Conservation (phyloP, 163 green algal species). For the Scenedesmus sp. region DNA sequence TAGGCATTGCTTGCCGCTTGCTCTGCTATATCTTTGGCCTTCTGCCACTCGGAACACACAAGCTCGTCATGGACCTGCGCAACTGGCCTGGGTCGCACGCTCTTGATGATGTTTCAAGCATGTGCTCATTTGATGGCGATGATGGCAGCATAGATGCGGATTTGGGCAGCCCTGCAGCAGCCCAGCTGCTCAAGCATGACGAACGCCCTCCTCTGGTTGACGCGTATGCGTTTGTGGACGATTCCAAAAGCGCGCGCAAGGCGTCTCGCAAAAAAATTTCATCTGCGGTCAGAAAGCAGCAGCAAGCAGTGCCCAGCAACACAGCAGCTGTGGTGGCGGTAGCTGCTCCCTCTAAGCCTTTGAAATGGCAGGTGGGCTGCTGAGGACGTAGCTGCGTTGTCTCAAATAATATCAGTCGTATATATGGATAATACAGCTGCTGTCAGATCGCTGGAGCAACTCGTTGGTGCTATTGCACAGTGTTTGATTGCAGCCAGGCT, state of each 20-base stretch:
- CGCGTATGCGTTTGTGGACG: background rate
- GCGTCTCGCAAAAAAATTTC: background rate
- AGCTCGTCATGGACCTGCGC: background rate
- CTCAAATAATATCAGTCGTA: background rate
- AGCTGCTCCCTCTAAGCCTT: slow-evolving; percentile 11
- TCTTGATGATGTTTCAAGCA: slow-evolving; percentile 33
- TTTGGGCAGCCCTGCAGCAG: background rate
- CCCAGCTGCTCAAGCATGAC: background rate
- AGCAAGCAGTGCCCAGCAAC: background rate
- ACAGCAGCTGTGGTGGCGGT: background rate
- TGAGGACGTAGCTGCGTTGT: background rate
- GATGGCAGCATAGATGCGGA: background rate
- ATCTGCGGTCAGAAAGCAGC: background rate
- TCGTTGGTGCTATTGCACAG: background rate
- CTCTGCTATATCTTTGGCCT: background rate
- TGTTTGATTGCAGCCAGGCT: slow-evolving; percentile 1
- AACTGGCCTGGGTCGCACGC: slow-evolving; percentile 11
- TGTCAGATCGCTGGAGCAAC: background rate
- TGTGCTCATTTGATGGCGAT: slow-evolving; percentile 1
- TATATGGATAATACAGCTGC: background rate
- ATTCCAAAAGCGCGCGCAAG: background rate
- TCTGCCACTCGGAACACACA: background rate
- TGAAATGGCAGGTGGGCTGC: background rate
- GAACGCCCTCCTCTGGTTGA: background rate
- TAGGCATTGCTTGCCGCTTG: background rate